phyloP scores from a whole-genome alignment of 768 basidiomycete species.

The Suillus tomentosus region DNA sequence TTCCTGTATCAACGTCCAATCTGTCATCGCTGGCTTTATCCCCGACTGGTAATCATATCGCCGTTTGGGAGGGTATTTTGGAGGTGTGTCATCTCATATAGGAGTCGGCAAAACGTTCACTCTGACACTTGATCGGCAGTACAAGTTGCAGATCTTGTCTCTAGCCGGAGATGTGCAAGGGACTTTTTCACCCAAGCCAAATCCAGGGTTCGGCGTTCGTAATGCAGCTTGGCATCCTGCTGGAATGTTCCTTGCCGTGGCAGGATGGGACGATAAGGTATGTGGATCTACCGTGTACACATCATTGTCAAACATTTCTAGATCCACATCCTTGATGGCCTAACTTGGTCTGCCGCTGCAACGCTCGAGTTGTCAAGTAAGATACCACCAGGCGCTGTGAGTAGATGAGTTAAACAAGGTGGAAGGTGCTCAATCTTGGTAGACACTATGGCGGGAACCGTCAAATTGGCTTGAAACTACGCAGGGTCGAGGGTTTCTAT shows the following conservation, averaged over 20 bases:
- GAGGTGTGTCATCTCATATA: constrained; percentile 51
- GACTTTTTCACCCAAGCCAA: constrained; percentile 68
- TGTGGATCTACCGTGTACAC: constrained; percentile 14
- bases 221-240: constrained; percentile 84
- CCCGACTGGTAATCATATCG: constrained; percentile 73
- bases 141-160: constrained; percentile 71
- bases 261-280: constrained; percentile 91
- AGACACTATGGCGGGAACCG: constrained; percentile 90
- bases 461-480: constrained; percentile 82
- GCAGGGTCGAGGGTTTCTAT: constrained; percentile 82
- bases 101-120: constrained; percentile 7
- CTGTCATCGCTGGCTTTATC: constrained; percentile 74
- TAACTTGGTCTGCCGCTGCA: constrained; percentile 71
- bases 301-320: constrained; percentile 30
- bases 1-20: constrained; percentile 73
- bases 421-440: constrained; percentile 13
- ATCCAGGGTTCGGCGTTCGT: constrained; percentile 85
- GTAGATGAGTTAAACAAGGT: constrained; percentile 25
- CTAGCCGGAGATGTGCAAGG: constrained; percentile 65
- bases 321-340: constrained; percentile 74
- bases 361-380: constrained; percentile 64
- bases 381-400: constrained; percentile 57
- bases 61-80: constrained; percentile 83
- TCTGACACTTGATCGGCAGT: constrained; percentile 44
- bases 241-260: constrained; percentile 77